Conservation (phyloP, 2,329 filamentous ascomycete species). For the Venturia oleaginea region DNA sequence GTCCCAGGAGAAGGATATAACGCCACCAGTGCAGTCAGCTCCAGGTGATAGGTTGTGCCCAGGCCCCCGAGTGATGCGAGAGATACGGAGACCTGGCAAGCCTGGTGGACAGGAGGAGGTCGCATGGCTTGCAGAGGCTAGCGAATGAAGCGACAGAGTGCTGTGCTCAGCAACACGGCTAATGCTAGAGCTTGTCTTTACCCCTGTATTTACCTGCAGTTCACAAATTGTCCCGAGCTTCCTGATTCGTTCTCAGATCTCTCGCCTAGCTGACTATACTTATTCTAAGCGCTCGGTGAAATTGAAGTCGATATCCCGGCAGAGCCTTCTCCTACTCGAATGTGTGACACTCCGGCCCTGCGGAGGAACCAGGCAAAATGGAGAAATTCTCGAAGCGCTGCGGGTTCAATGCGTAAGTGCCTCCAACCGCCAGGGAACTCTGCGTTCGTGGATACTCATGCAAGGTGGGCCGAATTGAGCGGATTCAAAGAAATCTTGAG, state of each 20-base stretch:
- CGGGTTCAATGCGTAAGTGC: neutral
- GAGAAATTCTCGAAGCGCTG: neutral
- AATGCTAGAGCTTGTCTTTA: neutral
- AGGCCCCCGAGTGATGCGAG: neutral
- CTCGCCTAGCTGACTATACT: neutral
- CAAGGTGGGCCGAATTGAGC: neutral
- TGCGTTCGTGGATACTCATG: neutral
- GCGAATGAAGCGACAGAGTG: neutral
- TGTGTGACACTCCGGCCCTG: neutral
- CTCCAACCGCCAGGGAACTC: neutral
- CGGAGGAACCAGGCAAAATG: neutral
- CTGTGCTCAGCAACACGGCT: neutral
- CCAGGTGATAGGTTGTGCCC: neutral
- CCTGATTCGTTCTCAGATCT: neutral
- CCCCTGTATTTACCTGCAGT: neutral
- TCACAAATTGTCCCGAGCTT: neutral
- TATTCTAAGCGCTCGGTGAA: neutral
- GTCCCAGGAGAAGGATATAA: constrained; percentile 2
- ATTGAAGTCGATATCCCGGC: neutral
- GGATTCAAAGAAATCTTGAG: neutral
- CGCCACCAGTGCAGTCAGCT: constrained; percentile 1
- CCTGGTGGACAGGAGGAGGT: constrained; percentile 1
- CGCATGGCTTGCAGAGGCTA: neutral
- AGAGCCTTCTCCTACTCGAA: neutral
- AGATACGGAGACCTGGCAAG: neutral